These are phyloP conservation scores for Brassica nigra DNA, from an alignment of 345 rosid genomes.

Conservation along the genomic window DNA sequence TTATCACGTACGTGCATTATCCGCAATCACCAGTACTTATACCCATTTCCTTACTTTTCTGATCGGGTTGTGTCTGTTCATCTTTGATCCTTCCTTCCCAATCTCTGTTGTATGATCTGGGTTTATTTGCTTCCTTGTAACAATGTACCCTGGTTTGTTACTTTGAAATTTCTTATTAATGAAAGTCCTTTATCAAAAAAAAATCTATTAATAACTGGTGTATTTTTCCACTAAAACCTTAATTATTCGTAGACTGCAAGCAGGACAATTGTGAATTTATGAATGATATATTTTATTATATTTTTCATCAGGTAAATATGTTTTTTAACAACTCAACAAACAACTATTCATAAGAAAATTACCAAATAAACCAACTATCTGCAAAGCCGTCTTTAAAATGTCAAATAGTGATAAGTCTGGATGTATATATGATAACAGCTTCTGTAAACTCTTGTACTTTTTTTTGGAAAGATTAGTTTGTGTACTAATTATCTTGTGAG, in stretches of 20 bases:
- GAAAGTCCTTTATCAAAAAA: background rate
- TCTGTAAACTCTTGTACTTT: background rate
- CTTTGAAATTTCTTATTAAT: no score
- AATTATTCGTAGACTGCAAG: background rate
- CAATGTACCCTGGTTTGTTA: no score
- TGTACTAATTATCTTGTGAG: no score
- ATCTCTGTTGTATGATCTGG: no score
- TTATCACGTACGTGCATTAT: slow-evolving; percentile 22
- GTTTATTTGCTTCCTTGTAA: no score
- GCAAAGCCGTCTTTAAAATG: background rate
- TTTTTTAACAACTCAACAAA: no score
- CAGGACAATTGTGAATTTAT: background rate
- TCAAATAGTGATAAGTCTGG: background rate
- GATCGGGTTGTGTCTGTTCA: background rate
- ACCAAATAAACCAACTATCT: no score
- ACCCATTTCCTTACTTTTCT: slow-evolving; percentile 21
- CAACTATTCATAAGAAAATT: no score
- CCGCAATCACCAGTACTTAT: slow-evolving; percentile 22
- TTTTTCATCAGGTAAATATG: background rate
- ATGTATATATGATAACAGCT: background rate
- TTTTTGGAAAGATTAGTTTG: no score
- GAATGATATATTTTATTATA: background rate
- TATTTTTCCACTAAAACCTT: background rate
- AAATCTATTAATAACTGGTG: slow-evolving; percentile 13
- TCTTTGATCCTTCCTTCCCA: no score